Evolutionary conservation across 441 rosid species (phyloP), one percentile per base, ranked within the genome.

Genomic region (Manihot esculenta): DNA sequence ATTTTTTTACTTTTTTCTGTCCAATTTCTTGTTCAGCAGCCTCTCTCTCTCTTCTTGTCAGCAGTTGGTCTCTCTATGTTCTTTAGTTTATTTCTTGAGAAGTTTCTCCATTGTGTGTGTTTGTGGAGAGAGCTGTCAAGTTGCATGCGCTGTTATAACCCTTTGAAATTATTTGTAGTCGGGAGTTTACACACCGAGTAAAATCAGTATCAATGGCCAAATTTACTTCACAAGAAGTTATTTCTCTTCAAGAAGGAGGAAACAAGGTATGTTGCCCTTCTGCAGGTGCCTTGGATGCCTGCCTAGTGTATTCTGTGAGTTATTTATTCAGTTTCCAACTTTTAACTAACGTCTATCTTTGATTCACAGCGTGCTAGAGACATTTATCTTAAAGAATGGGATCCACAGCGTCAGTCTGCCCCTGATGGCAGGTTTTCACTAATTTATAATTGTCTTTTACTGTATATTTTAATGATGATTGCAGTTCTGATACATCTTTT

Each of bases 141-240:
- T 63, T 67, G 70, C 62, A 72, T 69, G 30, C 17, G 68, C 58
- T 75, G 70, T 62, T 64, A 42, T 57, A 78, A 71, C 57, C 54
- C 30, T 68, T 69, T 55, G 10, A 66, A 62, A 23, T 56, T 69
- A 20, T 73, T 69, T 70, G 53, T 78, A 95, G 99, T 62, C 97
- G 98, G 57, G 99, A 93, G 82, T 95, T 91, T 73, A 95, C 98
- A 2, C 99, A 95, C 62, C 84, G 99, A 54, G 98, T 95, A 50
- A 95, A 95, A 79, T 95, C 98, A 41, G 70, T 95, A 69, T 95
- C 99, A 2, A 88, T 95, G 96, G 97, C 99, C 13, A 95, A 87
- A 76, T 95, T 95, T 74, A 84, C 98, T 26, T 79, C 95, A 64
- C 96, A 91, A 77, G 99, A 95, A 85, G 99, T 91, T 66, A 59